phyloP scores from a whole-genome alignment of 441 rosid genomes.

The Mallotus japonicus region DNA sequence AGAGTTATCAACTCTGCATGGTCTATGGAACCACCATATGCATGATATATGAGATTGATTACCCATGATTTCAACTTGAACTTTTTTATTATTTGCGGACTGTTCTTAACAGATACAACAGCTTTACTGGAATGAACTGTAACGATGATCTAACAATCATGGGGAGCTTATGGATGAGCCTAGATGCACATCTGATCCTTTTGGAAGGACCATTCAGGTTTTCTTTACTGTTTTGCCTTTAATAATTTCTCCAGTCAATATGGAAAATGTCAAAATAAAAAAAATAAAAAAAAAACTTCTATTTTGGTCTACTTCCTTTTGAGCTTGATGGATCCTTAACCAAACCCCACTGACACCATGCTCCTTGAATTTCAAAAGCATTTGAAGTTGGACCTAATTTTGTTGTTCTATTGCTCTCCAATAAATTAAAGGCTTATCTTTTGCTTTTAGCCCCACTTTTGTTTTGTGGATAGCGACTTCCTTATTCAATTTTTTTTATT shows the following conservation, averaged over 20 bases:
- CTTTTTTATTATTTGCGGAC: slow-evolving; percentile 29
- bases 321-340: slow-evolving; percentile 2
- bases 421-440: neutral
- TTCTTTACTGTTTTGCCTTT: no score
- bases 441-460: neutral
- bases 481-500: neutral
- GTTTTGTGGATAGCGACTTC: slow-evolving; percentile 2
- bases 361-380: neutral
- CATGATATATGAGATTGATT: neutral
- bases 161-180: slow-evolving; percentile 92
- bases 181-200: slow-evolving; percentile 59
- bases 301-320: no score
- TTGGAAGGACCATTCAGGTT: slow-evolving; percentile 69
- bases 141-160: slow-evolving; percentile 70
- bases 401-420: neutral
- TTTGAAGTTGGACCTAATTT: neutral
- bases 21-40: neutral
- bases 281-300: no score
- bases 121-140: slow-evolving; percentile 52
- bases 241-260: no score
- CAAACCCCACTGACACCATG: neutral
- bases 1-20: neutral
- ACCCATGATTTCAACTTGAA: neutral
- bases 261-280: no score
- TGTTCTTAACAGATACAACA: slow-evolving; percentile 55